These are phyloP conservation scores for Penicillium desertorum DNA, from an alignment of 495 filamentous ascomycete genomes.

Conservation along the genomic window DNA sequence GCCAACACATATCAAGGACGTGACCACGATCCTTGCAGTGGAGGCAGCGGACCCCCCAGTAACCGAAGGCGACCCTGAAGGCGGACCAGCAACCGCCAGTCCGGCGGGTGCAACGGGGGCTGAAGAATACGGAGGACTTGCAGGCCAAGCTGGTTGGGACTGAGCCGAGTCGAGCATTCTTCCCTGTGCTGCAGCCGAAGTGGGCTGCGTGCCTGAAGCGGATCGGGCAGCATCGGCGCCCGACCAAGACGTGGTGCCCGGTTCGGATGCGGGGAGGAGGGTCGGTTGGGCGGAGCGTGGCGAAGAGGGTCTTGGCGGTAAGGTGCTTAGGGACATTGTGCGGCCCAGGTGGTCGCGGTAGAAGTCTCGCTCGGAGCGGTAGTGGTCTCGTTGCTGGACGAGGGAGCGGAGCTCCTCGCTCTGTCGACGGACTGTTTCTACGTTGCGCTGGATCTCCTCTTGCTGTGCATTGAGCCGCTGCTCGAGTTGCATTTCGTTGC, in stretches of 20 bases:
- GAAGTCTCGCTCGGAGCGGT: constrained; percentile 61
- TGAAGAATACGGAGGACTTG: constrained; percentile 25
- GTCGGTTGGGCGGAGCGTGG: constrained; percentile 26
- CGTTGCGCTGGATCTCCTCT: constrained; percentile 56
- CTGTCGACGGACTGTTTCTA: constrained; percentile 54
- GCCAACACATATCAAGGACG: constrained; percentile 9
- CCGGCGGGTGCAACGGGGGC: constrained; percentile 7
- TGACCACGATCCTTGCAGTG: constrained; percentile 28
- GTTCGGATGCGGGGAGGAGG: constrained; percentile 11
- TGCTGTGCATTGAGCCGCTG: constrained; percentile 57
- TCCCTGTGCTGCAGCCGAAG: not conserved
- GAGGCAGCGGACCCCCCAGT: constrained; percentile 24
- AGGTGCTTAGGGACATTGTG: constrained; percentile 45
- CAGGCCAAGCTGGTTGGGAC: constrained; percentile 22
- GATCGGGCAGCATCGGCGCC: constrained; percentile 14
- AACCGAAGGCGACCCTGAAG: constrained; percentile 18
- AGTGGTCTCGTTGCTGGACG: constrained; percentile 54
- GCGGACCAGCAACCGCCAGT: constrained; percentile 7
- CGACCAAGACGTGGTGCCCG: constrained; percentile 12
- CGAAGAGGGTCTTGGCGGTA: constrained; percentile 45
- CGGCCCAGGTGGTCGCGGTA: constrained; percentile 61
- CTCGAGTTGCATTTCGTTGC: constrained; percentile 77
- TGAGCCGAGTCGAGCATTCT: constrained; percentile 17
- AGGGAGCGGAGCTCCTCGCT: constrained; percentile 58
- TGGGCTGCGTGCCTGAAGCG: constrained; percentile 8